Conservation (phyloP, 345 rosid genomes). For the Dimocarpus longan region DNA sequence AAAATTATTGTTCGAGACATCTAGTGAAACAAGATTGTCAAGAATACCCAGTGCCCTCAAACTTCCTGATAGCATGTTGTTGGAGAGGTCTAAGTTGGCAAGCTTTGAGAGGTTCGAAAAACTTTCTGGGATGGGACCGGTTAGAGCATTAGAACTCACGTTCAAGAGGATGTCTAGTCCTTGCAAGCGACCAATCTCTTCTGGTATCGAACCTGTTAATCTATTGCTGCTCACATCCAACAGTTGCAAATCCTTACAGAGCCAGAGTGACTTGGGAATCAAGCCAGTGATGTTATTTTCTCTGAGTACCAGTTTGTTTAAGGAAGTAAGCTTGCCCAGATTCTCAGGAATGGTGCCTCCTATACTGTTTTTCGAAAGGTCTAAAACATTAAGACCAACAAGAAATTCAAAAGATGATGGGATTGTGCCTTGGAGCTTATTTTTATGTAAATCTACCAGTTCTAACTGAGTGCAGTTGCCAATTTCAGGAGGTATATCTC, state of each 20-base stretch:
- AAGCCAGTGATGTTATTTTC: constrained; percentile 53
- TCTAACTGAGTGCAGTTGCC: constrained; percentile 60
- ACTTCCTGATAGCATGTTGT: constrained; percentile 53
- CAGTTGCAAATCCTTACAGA: constrained; percentile 59
- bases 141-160: constrained; percentile 61
- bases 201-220: constrained; percentile 54
- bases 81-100: constrained; percentile 63
- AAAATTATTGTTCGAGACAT: constrained; percentile 62
- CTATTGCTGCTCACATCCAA: constrained; percentile 63
- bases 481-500: constrained; percentile 55
- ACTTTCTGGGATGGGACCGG: constrained; percentile 59
- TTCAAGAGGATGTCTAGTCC: constrained; percentile 65
- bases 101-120: constrained; percentile 60
- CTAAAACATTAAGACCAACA: constrained; percentile 50
- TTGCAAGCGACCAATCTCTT: constrained; percentile 54
- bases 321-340: constrained; percentile 56
- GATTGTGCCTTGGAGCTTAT: constrained; percentile 48
- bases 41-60: constrained; percentile 45
- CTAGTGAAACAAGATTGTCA: constrained; percentile 63
- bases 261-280: constrained; percentile 60
- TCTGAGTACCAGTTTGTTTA: constrained; percentile 57
- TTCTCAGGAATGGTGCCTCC: constrained; percentile 50
- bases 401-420: constrained; percentile 57
- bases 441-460: constrained; percentile 59
- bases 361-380: constrained; percentile 54